These are phyloP conservation scores for Hyaloscypha bicolor DNA, from an alignment of 495 filamentous ascomycete genomes.

Conservation along the genomic window DNA sequence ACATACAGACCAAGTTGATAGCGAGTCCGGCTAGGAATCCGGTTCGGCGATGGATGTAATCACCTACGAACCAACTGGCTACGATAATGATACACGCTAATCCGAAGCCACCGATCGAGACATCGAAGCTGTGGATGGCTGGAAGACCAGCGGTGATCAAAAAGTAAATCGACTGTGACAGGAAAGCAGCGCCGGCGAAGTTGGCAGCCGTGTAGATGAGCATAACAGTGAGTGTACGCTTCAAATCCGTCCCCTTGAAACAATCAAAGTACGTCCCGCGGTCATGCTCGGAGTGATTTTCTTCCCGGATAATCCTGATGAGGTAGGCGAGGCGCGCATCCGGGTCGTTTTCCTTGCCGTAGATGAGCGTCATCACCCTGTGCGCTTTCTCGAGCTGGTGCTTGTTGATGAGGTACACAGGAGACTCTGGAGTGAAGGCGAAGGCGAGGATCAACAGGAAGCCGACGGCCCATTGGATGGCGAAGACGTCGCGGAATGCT, in stretches of 20 bases:
- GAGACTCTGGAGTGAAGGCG: conserved; percentile 47
- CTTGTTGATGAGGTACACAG: conserved; percentile 13
- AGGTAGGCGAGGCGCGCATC: conserved; percentile 24
- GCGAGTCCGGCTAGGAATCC: conserved; percentile 18
- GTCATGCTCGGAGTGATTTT: conserved; percentile 26
- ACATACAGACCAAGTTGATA: conserved; percentile 10
- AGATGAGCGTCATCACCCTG: conserved; percentile 2
- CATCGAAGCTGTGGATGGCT: conserved; percentile 47
- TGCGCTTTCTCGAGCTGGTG: conserved; percentile 13
- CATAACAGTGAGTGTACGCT: conserved; percentile 34
- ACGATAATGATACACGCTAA: conserved; percentile 41
- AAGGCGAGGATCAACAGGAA: conserved; percentile 42
- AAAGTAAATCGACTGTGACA: conserved; percentile 36
- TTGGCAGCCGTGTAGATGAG: conserved; percentile 33
- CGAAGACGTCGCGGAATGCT: conserved; percentile 55
- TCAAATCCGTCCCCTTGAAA: conserved; percentile 33
- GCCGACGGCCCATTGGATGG: conserved; percentile 59
- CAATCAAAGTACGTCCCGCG: conserved; percentile 30
- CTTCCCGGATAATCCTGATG: conserved; percentile 29
- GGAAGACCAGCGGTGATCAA: conserved; percentile 36
- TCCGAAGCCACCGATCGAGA: conserved; percentile 38
- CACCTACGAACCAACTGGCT: conserved; percentile 36
- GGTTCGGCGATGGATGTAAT: conserved; percentile 19
- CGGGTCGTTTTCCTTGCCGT: conserved; percentile 14
- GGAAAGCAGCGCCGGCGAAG: conserved; percentile 30